Base-by-base conservation (phyloP, 2,329 filamentous ascomycete species). In the Epichloe sp. region DNA sequence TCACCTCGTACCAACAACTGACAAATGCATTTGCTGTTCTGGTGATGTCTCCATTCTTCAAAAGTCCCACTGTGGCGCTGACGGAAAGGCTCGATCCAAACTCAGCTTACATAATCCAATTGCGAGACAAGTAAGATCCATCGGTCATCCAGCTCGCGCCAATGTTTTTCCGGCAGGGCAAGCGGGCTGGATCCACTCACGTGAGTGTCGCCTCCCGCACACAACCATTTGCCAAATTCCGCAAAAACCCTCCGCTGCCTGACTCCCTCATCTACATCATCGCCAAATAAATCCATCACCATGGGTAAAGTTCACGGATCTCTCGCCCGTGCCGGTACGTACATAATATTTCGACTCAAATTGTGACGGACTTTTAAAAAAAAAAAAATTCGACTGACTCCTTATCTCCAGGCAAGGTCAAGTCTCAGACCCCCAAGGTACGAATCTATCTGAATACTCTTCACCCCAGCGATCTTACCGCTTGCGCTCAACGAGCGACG, bases 281-380 rank as follows among this genome's bases (percentile, higher is more conserved):
- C 63, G 64, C 55, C 63, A 68, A 59, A 59, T 57, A 61, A 21
- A 66, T 67, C 63, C 65, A 63, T 66, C 68, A 86, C 72, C 74
- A 90, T 91, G 86, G 86, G 86, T 78, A 91, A 91, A 79, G 86
- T 91, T 75, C 87, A 91, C 85, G 87, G 87, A 73, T 93, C 87
- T 71, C 85, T 93, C 75, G 87, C 87, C 73, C 87, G 88, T 88
- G 88, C 87, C 62, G 73, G 72, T 73, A 73, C 52, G 69, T 64
- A 41, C 3, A 47, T 3, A 3, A 15, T 14, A 14, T 3, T 1
- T 26, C 31, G 8, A 10, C 31, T 31, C 31, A 10, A 10, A 11
- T 12, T 34, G 8, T 17, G 12, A 17, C 26, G 19, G 10, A 36
- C 14, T 14, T 14, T n/a, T 5, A 8, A 19, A 5, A 35, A 12